A percentile compares a stretch with the other conserved stretches of the same genome.
Conservation (phyloP, 2,329 filamentous ascomycete genomes). For the Aspergillus fumigatus region DNA sequence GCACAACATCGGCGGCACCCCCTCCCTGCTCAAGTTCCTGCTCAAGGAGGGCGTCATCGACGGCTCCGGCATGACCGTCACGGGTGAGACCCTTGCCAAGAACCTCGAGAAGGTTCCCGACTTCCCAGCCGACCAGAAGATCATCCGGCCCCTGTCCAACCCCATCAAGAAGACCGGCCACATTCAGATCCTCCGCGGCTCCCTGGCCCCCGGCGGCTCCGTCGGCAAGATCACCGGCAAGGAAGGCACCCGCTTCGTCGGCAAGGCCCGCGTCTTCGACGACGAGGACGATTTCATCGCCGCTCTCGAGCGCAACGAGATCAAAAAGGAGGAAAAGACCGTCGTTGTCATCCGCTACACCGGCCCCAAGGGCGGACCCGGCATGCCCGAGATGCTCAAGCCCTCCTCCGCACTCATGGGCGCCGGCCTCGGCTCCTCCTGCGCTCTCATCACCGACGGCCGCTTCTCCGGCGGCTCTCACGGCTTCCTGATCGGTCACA, state of each 20-base stretch:
- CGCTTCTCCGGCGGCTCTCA: slow-evolving; percentile 64
- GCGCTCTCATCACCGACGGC: slow-evolving; percentile 69
- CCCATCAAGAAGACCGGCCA: slow-evolving; percentile 69
- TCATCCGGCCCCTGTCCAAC: slow-evolving; percentile 63
- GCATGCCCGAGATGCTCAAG: slow-evolving; percentile 73
- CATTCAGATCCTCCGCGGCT: slow-evolving; percentile 67
- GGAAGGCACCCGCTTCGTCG: slow-evolving; percentile 63
- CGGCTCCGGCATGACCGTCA: slow-evolving; percentile 57
- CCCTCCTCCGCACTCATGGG: slow-evolving; percentile 70
- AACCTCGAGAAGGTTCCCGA: slow-evolving; percentile 56
- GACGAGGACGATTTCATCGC: slow-evolving; percentile 64
- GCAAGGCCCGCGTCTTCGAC: slow-evolving; percentile 67
- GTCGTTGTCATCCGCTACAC: slow-evolving; percentile 73
- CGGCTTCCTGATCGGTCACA: slow-evolving; percentile 83
- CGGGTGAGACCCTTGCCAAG: slow-evolving; percentile 55
- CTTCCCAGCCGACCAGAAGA: slow-evolving; percentile 65
- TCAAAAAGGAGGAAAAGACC: slow-evolving; percentile 72
- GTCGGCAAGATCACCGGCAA: slow-evolving; percentile 76
- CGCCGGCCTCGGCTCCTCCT: slow-evolving; percentile 63
- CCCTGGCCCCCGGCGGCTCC: slow-evolving; percentile 63
- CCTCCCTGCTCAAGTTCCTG: slow-evolving; percentile 54
- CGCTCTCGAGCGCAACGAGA: slow-evolving; percentile 62
- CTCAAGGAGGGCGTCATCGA: slow-evolving; percentile 56
- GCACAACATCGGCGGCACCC: slow-evolving; percentile 54
- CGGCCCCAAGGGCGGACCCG: slow-evolving; percentile 67